Evolutionary conservation across 148 eudicot species (phyloP).

Genomic region (Simmondsia chinensis): DNA sequence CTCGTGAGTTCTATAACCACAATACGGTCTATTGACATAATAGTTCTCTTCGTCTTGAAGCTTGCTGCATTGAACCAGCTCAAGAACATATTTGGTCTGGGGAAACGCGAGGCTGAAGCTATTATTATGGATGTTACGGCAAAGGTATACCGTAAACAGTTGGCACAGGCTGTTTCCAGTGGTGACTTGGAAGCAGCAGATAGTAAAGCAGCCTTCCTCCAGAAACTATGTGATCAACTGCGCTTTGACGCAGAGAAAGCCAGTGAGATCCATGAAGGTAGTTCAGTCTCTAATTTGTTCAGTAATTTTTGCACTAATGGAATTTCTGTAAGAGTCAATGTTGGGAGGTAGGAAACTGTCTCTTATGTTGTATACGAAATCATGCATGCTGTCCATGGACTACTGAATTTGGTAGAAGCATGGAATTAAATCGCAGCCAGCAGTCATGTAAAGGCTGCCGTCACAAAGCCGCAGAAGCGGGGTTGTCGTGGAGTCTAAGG

Average conservation of each 20-base stretch:
- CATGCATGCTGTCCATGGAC: too few species aligned
- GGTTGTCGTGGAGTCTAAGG: too few species aligned
- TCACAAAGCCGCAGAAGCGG: too few species aligned
- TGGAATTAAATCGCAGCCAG: too few species aligned
- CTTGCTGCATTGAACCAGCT: constrained; percentile 75
- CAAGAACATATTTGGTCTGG: constrained; percentile 88
- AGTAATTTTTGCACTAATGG: neutral
- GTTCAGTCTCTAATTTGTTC: neutral
- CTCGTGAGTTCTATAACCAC: too few species aligned
- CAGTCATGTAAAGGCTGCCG: too few species aligned
- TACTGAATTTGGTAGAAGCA: too few species aligned
- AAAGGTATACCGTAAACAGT: constrained; percentile 67
- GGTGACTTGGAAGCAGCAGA: constrained; percentile 72
- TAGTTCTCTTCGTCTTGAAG: too few species aligned
- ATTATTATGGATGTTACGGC: constrained; percentile 63
- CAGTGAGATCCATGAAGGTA: constrained; percentile 77
- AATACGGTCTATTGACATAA: too few species aligned
- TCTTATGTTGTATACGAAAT: too few species aligned
- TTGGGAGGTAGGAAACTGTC: too few species aligned
- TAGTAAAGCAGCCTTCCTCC: constrained; percentile 95
- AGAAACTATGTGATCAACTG: constrained; percentile 67
- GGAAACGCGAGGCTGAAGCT: constrained; percentile 80
- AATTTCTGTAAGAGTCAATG: too few species aligned
- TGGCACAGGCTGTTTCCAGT: constrained; percentile 63
- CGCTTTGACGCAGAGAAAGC: constrained; percentile 79